phyloP scores from a whole-genome alignment of 352 stramenopile genomes.

The Phytopythium mirpurense region DNA sequence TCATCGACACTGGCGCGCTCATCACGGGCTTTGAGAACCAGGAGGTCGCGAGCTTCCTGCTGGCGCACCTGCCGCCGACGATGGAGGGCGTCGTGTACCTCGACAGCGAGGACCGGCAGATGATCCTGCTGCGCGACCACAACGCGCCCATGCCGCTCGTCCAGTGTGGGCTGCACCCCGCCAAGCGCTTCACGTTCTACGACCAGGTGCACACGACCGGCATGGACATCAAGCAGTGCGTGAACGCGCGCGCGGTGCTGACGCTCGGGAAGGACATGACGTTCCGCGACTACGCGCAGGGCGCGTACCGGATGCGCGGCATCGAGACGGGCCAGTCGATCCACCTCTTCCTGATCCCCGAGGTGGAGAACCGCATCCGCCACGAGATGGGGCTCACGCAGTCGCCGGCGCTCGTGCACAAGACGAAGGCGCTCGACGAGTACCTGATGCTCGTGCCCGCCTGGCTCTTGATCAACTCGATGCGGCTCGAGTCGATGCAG shows the following conservation, averaged over 20 bases:
- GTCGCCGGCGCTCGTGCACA: conserved; percentile 13
- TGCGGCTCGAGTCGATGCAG: conserved; percentile 99
- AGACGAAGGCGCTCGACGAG: conserved; percentile 28
- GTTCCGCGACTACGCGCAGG: conserved; percentile 91
- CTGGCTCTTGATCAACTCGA: conserved; percentile 99
- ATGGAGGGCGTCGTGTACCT: conserved; percentile 92
- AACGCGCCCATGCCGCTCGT: conserved; percentile 92
- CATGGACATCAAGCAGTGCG: conserved; percentile 91
- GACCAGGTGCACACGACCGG: conserved; percentile 93
- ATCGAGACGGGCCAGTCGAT: conserved; percentile 92
- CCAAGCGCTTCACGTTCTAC: conserved; percentile 91
- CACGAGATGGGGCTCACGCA: conserved; percentile 64
- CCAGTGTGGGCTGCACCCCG: conserved; percentile 79
- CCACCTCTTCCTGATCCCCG: conserved; percentile 89
- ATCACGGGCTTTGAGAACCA: conserved; percentile 90
- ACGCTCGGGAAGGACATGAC: conserved; percentile 97
- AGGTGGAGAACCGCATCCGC: conserved; percentile 87
- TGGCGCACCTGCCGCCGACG: conserved; percentile 58
- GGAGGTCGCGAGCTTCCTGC: conserved; percentile 80
- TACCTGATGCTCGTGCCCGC: conserved; percentile 80
- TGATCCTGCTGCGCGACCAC: conserved; percentile 93
- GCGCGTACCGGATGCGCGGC: conserved; percentile 89
- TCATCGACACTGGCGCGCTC: conserved; percentile 90
- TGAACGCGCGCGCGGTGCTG: conserved; percentile 84
- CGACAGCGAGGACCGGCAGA: conserved; percentile 84